Percentiles rank a stretch among this genome's conserved stretches.
Evolutionary conservation across 768 basidiomycete species (phyloP).

Genomic region (Tylopilus plumbeoviolaceoides): DNA sequence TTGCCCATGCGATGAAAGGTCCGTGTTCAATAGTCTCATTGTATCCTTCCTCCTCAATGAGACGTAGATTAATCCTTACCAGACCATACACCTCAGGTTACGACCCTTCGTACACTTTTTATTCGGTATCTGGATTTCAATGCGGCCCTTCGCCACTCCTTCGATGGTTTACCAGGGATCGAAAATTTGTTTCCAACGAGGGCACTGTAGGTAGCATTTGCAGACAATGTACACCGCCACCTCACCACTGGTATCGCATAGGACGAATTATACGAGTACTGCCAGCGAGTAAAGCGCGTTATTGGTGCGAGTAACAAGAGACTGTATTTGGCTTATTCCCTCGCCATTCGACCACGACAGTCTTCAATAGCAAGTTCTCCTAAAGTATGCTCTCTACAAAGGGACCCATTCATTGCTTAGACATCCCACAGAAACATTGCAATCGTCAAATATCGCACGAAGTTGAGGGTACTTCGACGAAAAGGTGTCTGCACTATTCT

Average conservation of each 20-base stretch:
- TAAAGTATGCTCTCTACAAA: slow-evolving; percentile 29
- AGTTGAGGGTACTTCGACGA: slow-evolving; percentile 71
- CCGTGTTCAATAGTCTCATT: background rate
- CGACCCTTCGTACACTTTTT: slow-evolving; percentile 71
- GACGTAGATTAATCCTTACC: slow-evolving; percentile 20
- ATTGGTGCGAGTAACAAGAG: slow-evolving; percentile 68
- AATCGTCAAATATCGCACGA: slow-evolving; percentile 82
- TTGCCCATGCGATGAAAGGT: slow-evolving; percentile 40
- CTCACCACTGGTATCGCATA: slow-evolving; percentile 28
- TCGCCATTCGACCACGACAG: slow-evolving; percentile 66
- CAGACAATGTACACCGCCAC: too few relatives aligned
- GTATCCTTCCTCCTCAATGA: background rate
- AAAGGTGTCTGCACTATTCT: slow-evolving; percentile 83
- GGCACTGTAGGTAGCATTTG: slow-evolving; percentile 52
- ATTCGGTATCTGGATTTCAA: slow-evolving; percentile 79
- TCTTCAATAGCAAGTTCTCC: slow-evolving; percentile 91
- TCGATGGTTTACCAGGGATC: slow-evolving; percentile 70
- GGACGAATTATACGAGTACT: slow-evolving; percentile 93
- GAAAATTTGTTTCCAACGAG: slow-evolving; percentile 67
- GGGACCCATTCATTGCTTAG: background rate
- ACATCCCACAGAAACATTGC: slow-evolving; percentile 58
- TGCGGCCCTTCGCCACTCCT: slow-evolving; percentile 77
- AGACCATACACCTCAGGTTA: slow-evolving; percentile 24
- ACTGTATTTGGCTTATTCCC: slow-evolving; percentile 91
- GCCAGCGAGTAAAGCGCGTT: slow-evolving; percentile 71